phyloP scores from a whole-genome alignment of 2,329 filamentous ascomycete species.

The Arachnomyces sp. region DNA sequence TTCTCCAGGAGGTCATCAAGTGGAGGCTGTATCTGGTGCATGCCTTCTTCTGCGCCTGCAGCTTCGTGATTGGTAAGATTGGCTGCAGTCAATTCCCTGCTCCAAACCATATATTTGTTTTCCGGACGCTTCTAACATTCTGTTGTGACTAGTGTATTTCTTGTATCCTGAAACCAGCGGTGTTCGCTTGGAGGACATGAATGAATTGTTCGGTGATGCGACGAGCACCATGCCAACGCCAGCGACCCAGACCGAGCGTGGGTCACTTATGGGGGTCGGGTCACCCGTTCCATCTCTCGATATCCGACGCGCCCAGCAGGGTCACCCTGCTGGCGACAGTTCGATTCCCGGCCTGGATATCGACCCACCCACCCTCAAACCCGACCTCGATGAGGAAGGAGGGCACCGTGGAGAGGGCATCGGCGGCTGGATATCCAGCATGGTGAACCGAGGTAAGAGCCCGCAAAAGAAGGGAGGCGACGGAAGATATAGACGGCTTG shows the following conservation, averaged over 20 bases:
- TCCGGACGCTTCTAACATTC: slow-evolving; percentile 14
- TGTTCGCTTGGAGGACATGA: slow-evolving; percentile 93
- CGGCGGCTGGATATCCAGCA: slow-evolving; percentile 61
- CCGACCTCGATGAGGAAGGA: slow-evolving; percentile 22
- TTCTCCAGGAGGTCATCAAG: slow-evolving; percentile 82
- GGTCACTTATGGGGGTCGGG: slow-evolving; percentile 67
- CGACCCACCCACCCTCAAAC: slow-evolving; percentile 58
- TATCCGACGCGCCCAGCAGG: slow-evolving; percentile 43
- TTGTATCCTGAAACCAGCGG: slow-evolving; percentile 96
- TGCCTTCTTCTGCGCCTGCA: slow-evolving; percentile 90
- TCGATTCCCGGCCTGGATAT: slow-evolving; percentile 76
- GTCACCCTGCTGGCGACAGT: slow-evolving; percentile 49
- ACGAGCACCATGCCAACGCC: slow-evolving; percentile 77
- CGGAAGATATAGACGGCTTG: slow-evolving; percentile 37
- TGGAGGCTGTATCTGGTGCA: slow-evolving; percentile 94
- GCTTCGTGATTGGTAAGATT: slow-evolving; percentile 84
- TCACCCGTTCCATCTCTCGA: slow-evolving; percentile 79
- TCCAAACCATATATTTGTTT: neutral
- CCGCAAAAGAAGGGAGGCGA: slow-evolving; percentile 30
- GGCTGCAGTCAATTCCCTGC: slow-evolving; percentile 3
- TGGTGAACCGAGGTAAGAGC: slow-evolving; percentile 48
- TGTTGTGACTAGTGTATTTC: slow-evolving; percentile 66
- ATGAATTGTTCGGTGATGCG: slow-evolving; percentile 84
- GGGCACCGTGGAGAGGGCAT: slow-evolving; percentile 45
- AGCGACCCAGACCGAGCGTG: slow-evolving; percentile 65